Evolutionary conservation across 768 basidiomycete species (phyloP), one percentile per base, ranked within the genome.

Genomic region (Asterophora lycoperdoides): DNA sequence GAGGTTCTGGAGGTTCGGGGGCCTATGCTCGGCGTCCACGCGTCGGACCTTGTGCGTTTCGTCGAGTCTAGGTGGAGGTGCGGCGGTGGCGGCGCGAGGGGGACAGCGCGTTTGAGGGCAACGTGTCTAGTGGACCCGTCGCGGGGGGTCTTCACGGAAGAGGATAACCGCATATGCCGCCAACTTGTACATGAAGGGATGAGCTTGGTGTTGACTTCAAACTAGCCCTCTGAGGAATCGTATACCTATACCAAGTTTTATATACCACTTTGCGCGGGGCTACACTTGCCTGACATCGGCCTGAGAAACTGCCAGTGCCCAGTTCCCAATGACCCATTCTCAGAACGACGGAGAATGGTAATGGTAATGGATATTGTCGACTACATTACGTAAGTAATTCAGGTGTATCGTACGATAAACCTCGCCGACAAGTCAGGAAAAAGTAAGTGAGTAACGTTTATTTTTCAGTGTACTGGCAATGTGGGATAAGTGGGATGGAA

Each of bases 11-110:
- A 60, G 23, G 58, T 70, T 26, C 60, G 59, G 14, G 68, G 63
- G 37, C 63, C 64, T 42, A 48, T 68, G 32, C 57, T 60, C 53
- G 59, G 63, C 26, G 52, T 60, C 3, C 63, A 68, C 52, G 67
- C 65, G 18, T 29, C 30, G 4, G 56, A 56, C 15, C 53, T 72
- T 13, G 60, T 67, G 11, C 61, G 62, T 18, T 69, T 72, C 67
- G 65, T 68, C 26, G 64, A 69, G 42, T 66, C 67, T 34, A 63
- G 69, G 6, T 68, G 65, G 66, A 60, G 61, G 41, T 51, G 53
- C 40, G 44, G 56, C 23, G 46, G 41, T 40, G 46, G 38, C 6
- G 23, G 23, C 6, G 23, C 23, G 18, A 56, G 49, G 19, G 53
- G 26, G 32, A 19, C 64, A 17, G 53, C 56, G 40, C 64, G 61